Conservation (phyloP, 805 yeast genomes). For the Grigorovia transvaalensis region DNA sequence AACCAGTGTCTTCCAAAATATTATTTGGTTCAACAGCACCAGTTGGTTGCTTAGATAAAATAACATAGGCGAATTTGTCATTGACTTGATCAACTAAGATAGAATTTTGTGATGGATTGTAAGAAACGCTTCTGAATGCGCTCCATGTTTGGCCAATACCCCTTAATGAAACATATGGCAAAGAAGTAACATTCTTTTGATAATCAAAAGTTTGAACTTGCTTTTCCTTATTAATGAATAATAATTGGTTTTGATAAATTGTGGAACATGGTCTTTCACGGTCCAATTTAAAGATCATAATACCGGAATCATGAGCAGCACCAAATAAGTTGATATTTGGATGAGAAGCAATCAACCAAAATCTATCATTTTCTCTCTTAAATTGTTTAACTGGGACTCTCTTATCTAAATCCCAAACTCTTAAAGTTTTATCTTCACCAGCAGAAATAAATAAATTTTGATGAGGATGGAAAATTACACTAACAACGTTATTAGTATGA, state of each 20-base stretch:
- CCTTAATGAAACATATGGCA: slow-evolving; percentile 76
- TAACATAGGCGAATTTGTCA: slow-evolving; percentile 61
- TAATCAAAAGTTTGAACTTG: slow-evolving; percentile 77
- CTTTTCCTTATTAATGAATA: slow-evolving; percentile 71
- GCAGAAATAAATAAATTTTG: slow-evolving; percentile 88
- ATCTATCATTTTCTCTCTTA: slow-evolving; percentile 86
- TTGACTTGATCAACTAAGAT: slow-evolving; percentile 65
- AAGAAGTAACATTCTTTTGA: slow-evolving; percentile 48
- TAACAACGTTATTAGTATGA: slow-evolving; percentile 85
- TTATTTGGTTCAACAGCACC: slow-evolving; percentile 94
- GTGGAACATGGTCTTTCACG: slow-evolving; percentile 73
- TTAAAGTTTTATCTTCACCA: slow-evolving; percentile 89
- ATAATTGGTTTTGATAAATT: slow-evolving; percentile 72
- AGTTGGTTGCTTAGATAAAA: slow-evolving; percentile 74
- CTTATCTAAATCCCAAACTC: slow-evolving; percentile 94
- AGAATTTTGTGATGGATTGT: slow-evolving; percentile 87
- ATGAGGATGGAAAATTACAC: slow-evolving; percentile 86
- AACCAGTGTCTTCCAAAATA: slow-evolving; percentile 68
- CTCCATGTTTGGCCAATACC: slow-evolving; percentile 80
- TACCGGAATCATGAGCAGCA: slow-evolving; percentile 94
- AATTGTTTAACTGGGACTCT: slow-evolving; percentile 90
- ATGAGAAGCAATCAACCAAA: slow-evolving; percentile 87
- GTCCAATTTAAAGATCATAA: slow-evolving; percentile 93
- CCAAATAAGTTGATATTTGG: slow-evolving; percentile 89
- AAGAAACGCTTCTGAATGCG: slow-evolving; percentile 73